Percentiles rank a stretch among this genome's conserved stretches.
phyloP scores from a whole-genome alignment of 306 rosid species.

The Fagus sylvatica region DNA sequence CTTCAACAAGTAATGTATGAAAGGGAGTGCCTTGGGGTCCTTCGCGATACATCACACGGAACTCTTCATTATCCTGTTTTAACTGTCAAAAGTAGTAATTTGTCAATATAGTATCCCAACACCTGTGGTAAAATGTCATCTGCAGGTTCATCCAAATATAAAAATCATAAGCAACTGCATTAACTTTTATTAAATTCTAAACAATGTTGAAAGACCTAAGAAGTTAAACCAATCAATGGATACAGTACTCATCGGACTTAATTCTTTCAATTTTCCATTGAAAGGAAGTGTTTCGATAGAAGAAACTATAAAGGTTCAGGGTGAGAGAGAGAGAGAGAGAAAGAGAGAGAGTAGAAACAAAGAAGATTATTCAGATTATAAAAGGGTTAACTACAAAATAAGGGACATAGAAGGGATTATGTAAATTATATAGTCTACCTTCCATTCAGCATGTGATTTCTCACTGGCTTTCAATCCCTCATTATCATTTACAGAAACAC shows the following conservation, averaged over 20 bases:
- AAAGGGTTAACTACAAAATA: not conserved
- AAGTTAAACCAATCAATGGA: conserved; percentile 6
- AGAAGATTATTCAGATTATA: not conserved
- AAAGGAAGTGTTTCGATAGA: conserved; percentile 7
- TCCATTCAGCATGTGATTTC: conserved; percentile 65
- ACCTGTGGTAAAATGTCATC: conserved; percentile 2
- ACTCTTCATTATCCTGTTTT: conserved; percentile 89
- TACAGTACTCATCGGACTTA: conserved; percentile 5
- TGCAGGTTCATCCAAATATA: conserved; percentile 15
- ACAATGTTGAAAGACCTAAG: no score
- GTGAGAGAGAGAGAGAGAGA: no score
- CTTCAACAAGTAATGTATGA: conserved; percentile 88
- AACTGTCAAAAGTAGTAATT: conserved; percentile 54
- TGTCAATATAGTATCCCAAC: not conserved
- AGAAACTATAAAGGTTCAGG: conserved; percentile 3
- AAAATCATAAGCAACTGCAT: conserved; percentile 14
- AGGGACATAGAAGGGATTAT: not conserved
- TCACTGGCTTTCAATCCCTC: conserved; percentile 30
- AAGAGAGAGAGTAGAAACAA: not conserved
- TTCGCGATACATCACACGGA: conserved; percentile 92
- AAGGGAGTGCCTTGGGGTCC: conserved; percentile 84
- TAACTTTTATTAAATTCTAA: no score
- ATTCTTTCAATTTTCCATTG: not conserved
- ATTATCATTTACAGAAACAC: conserved; percentile 49
- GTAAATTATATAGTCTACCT: conserved; percentile 50